Base-by-base conservation (phyloP, 1,139 yeast genomes). In the Neolecta irregularis region DNA sequence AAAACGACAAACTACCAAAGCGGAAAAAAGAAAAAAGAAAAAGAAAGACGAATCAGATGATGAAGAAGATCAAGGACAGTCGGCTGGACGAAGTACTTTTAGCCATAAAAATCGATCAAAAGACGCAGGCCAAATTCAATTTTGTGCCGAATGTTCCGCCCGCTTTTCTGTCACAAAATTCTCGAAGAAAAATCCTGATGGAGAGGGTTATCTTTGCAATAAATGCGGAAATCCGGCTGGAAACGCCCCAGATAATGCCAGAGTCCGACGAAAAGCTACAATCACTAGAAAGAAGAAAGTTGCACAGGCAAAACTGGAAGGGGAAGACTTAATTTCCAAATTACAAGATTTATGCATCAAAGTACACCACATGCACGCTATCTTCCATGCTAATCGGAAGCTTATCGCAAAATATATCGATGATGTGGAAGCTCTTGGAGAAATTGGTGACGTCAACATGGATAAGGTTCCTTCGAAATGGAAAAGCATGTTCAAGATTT, bases 331-430 rank as follows among this genome's bases (percentile, higher is more conserved):
- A 35, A 58, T 83, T 2, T 78, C 93, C 3, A 62, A 74, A 13
- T 59, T 88, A 30, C 95, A 83, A 52, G 94, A 83, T 46, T 53
- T 77, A 24, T 80, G 95, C 50, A 77, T 88, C 42, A 58, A n/a
- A n/a, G n/a, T n/a, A n/a, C n/a, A n/a, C n/a, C n/a, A n/a, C n/a
- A n/a, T n/a, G n/a, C n/a, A n/a, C n/a, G n/a, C n/a, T n/a, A n/a
- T n/a, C n/a, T n/a, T n/a, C n/a, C n/a, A n/a, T n/a, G n/a, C n/a
- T n/a, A n/a, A n/a, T n/a, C n/a, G n/a, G n/a, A n/a, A 63, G 34
- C 62, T 67, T 24, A 76, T 88, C 34, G 72, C 88, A 4, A 63
- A 64, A 24, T 73, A 77, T 51, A 88, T 88, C 44, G 72, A 71
- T 39, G 75, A 74, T 37, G 79, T 78, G 38, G 88, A 81, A 35